phyloP scores from a whole-genome alignment of 371 early-diverging fungal species.

The Lichtheimia corymbifera region DNA sequence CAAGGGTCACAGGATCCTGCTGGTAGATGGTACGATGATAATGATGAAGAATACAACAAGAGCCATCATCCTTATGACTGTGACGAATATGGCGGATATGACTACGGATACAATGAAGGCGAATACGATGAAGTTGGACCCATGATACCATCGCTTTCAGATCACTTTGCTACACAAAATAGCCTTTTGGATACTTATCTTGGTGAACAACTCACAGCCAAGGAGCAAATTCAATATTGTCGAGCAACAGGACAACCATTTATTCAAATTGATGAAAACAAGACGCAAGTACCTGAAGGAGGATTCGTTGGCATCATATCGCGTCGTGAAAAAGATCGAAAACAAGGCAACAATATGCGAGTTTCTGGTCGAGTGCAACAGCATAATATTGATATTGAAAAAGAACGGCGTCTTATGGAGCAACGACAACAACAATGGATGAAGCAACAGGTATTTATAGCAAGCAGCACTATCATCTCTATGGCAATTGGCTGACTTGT shows the following conservation, averaged over 20 bases:
- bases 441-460: constrained; percentile 33
- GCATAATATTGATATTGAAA: constrained; percentile 42
- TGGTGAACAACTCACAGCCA: constrained; percentile 48
- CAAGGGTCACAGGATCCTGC: background rate
- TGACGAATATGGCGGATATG: background rate
- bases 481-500: background rate
- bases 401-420: constrained; percentile 45
- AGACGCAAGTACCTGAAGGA: constrained; percentile 38
- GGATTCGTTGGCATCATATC: constrained; percentile 53
- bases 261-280: constrained; percentile 40
- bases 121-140: constrained; percentile 35
- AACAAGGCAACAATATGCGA: constrained; percentile 35
- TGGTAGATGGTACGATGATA: background rate
- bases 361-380: constrained; percentile 40
- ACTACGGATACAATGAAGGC: constrained; percentile 20
- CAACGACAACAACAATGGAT: constrained; percentile 51
- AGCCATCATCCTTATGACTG: constrained; percentile 22
- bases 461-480: too few species aligned
- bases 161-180: constrained; percentile 52
- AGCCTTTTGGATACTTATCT: constrained; percentile 41
- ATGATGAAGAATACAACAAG: background rate
- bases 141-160: constrained; percentile 42
- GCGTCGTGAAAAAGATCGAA: constrained; percentile 44
- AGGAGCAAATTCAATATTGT: constrained; percentile 52
- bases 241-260: constrained; percentile 52